phyloP scores from a whole-genome alignment of 2,329 filamentous ascomycete species.

The Epichloe uncinata region DNA sequence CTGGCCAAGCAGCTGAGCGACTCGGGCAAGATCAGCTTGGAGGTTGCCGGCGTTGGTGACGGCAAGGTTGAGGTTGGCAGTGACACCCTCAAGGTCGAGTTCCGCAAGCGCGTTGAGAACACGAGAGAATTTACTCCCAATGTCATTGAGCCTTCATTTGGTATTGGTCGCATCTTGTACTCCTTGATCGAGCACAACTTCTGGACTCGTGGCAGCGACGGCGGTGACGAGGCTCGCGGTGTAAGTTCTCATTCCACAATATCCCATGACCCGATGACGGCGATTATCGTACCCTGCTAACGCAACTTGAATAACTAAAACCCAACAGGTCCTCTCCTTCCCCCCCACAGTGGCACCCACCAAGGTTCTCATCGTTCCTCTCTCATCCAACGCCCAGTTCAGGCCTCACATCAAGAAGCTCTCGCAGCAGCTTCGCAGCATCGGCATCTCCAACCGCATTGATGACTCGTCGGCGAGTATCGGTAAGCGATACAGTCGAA shows the following conservation, averaged over 20 bases:
- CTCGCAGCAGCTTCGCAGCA: conserved; percentile 59
- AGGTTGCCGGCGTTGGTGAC: conserved; percentile 51
- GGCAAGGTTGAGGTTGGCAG: conserved; percentile 69
- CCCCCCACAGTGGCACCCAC: conserved; percentile 67
- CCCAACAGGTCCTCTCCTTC: conserved; percentile 36
- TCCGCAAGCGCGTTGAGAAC: conserved; percentile 69
- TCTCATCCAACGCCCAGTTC: conserved; percentile 73
- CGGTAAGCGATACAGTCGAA: conserved; percentile 86
- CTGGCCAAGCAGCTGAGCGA: conserved; percentile 60
- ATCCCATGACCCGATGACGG: background rate
- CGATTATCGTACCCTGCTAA: background rate
- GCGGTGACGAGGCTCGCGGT: conserved; percentile 63
- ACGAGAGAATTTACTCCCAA: conserved; percentile 87
- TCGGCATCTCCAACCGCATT: conserved; percentile 70
- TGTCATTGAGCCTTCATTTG: conserved; percentile 94
- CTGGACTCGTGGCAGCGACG: conserved; percentile 61
- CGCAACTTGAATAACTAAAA: conserved; percentile 8
- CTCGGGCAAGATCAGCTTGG: conserved; percentile 62
- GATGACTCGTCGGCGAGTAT: conserved; percentile 88
- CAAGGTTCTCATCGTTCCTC: conserved; percentile 83
- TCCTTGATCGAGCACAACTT: conserved; percentile 87
- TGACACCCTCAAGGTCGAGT: conserved; percentile 74
- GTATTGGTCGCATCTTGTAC: conserved; percentile 90
- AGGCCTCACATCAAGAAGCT: conserved; percentile 61
- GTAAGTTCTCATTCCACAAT: conserved; percentile 41